phyloP scores from a whole-genome alignment of 306 rosid species.

The Dryas drummondii region DNA sequence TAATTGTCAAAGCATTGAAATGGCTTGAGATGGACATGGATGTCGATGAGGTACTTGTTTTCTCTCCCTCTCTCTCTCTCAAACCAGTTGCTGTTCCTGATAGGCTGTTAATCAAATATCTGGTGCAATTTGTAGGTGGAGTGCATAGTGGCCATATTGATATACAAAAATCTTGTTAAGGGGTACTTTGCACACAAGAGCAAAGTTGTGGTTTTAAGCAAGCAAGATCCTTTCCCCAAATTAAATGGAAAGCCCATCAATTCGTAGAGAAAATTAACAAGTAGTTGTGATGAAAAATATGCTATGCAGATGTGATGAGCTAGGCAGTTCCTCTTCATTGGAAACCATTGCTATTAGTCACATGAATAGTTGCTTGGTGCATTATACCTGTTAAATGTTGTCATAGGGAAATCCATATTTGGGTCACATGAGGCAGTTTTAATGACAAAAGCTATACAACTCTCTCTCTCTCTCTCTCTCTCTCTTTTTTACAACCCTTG shows the following conservation, averaged over 20 bases:
- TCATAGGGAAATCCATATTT: background rate
- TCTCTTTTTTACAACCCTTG: background rate
- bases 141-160: constrained; percentile 88
- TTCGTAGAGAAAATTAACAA: constrained; percentile 33
- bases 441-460: background rate
- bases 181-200: constrained; percentile 99
- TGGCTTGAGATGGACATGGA: constrained; percentile 97
- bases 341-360: background rate
- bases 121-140: constrained; percentile 70
- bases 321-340: background rate
- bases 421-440: background rate
- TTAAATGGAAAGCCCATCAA: constrained; percentile 82
- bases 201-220: constrained; percentile 91
- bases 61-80: background rate
- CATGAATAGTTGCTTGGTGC: background rate
- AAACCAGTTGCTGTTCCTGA: background rate
- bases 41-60: constrained; percentile 70
- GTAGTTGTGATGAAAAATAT: background rate
- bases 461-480: background rate
- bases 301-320: background rate
- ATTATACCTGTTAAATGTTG: background rate
- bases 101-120: constrained; percentile 2
- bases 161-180: constrained; percentile 75
- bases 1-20: constrained; percentile 82
- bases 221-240: constrained; percentile 93